phyloP scores from a whole-genome alignment of 805 yeast genomes.

The Crinitomyces ghanaensis region DNA sequence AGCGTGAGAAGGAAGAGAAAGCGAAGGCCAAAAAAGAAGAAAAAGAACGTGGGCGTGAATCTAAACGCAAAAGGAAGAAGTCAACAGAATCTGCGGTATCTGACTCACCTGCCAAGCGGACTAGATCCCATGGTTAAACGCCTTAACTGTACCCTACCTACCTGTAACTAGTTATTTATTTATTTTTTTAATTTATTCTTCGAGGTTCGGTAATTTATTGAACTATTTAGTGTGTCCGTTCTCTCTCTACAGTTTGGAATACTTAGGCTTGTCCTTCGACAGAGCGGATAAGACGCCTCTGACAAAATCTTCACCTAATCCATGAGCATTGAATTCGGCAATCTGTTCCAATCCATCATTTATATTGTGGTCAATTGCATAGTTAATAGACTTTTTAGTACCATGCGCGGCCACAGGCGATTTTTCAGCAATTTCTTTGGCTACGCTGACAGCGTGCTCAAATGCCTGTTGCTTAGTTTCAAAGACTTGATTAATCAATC shows the following conservation, averaged over 20 bases:
- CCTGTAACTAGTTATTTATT: not conserved
- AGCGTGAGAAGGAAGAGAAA: not conserved
- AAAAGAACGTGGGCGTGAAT: constrained; percentile 1
- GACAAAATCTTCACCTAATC: constrained; percentile 23
- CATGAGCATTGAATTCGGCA: constrained; percentile 41
- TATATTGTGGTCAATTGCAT: constrained; percentile 28
- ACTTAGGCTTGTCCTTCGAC: constrained; percentile 21
- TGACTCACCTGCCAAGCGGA: not conserved
- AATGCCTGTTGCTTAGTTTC: constrained; percentile 40
- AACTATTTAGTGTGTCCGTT: no score
- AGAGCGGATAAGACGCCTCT: constrained; percentile 22
- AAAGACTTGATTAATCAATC: constrained; percentile 40
- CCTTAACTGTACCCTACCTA: not conserved
- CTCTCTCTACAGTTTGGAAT: constrained; percentile 21
- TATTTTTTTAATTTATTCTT: no score
- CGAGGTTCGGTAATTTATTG: no score
- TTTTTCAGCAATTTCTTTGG: constrained; percentile 34
- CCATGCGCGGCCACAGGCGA: constrained; percentile 54
- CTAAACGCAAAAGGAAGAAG: not conserved
- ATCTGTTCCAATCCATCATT: constrained; percentile 41
- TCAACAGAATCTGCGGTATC: not conserved
- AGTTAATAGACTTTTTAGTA: constrained; percentile 45
- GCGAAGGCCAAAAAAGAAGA: not conserved
- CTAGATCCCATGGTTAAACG: not conserved
- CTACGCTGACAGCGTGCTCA: constrained; percentile 38